phyloP scores from a whole-genome alignment of 768 basidiomycete genomes.

The Tulasnella sp. region DNA sequence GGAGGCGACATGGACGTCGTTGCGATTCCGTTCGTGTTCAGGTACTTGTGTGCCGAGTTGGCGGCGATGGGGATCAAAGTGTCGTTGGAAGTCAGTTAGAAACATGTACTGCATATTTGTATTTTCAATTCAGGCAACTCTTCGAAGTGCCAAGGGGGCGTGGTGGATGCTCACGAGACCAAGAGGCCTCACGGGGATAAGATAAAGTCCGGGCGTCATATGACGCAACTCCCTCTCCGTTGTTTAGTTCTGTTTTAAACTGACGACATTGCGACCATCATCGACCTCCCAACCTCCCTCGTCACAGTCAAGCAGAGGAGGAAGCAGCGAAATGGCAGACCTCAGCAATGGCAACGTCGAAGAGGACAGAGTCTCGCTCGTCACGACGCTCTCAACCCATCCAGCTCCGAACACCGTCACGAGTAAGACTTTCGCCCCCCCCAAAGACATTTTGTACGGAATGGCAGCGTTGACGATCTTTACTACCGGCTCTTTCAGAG shows the following conservation, averaged over 20 bases:
- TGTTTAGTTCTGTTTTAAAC: not conserved
- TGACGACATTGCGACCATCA: not conserved
- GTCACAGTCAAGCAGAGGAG: not conserved
- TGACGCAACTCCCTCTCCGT: not conserved
- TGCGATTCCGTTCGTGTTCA: conserved; percentile 90
- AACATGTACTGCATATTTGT: not conserved
- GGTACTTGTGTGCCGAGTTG: conserved; percentile 88
- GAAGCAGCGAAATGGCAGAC: not conserved
- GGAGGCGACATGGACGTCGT: conserved; percentile 88
- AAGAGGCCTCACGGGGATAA: not conserved
- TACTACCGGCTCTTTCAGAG: conserved; percentile 33
- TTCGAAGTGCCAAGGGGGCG: not conserved
- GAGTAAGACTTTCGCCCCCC: conserved; percentile 43
- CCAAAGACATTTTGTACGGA: not conserved
- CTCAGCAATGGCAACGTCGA: not conserved
- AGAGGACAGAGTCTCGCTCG: conserved; percentile 36
- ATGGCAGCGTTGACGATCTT: not conserved
- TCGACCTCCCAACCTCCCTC: not conserved
- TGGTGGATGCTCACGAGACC: not conserved
- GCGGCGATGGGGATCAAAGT: conserved; percentile 98
- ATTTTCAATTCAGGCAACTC: not conserved
- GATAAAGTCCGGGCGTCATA: not conserved
- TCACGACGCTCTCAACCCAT: conserved; percentile 36
- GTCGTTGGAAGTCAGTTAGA: conserved; percentile 41
- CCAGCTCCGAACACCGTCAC: conserved; percentile 62